Base-by-base conservation (phyloP, 306 rosid genomes). In the Boehmeria nivea region DNA sequence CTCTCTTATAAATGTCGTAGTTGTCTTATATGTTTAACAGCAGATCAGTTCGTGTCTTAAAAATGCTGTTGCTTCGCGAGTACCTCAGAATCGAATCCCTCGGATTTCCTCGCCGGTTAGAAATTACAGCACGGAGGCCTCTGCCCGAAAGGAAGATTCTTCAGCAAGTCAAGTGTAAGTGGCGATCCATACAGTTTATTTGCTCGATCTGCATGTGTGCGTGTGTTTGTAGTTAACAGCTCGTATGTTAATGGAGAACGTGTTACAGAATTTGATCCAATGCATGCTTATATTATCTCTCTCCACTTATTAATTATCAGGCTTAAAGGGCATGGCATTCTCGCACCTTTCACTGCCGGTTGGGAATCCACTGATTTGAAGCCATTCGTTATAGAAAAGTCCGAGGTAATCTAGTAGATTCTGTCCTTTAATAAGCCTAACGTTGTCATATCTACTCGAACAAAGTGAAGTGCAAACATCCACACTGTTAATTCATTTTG, bases 281-380 rank as follows among this genome's bases (percentile, higher is more conserved):
- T n/a, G n/a, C n/a, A n/a, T n/a, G n/a, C n/a, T n/a, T 51, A 10
- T 62, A 51, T 69, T 59, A 47, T 65, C 7, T 69, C 49, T 51
- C n/a, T n/a, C n/a, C n/a, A n/a, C n/a, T n/a, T n/a, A n/a, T 45
- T 40, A 47, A 43, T 56, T 71, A n/a, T 34, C 82, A 91, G 98
- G 74, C 78, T 61, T 63, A 84, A 69, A 73, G 87, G 93, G 36
- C 98, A 91, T 69, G 79, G 69, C 56, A 91, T 91, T 95, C 96
- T 91, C 67, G 98, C 98, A 33, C 98, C 98, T 64, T 91, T 91
- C 84, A 91, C 95, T 11, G 78, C 96, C 20, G 98, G 96, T 68
- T 74, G 85, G 83, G 87, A 82, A 69, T 64, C 73, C 50, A 12
- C 70, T 42, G 88, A 84, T 67, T 22, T 61, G 67, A 26, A 75